A percentile compares a stretch with the other conserved stretches of the same genome.
phyloP scores from a whole-genome alignment of 192 early-diverging fungal species.

The Dimargaris verticillata region DNA sequence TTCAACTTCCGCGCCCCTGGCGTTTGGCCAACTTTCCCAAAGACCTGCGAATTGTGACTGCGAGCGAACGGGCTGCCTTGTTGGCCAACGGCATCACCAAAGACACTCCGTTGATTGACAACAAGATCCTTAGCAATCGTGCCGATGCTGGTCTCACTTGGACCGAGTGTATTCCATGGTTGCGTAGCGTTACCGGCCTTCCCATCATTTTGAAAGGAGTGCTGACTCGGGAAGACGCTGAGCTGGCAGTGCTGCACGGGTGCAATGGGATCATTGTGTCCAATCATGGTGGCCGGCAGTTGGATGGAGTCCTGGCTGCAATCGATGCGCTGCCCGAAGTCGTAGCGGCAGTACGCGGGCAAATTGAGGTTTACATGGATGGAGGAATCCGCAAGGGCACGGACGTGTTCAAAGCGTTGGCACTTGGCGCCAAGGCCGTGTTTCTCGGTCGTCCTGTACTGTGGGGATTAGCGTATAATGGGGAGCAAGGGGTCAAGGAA shows the following conservation, averaged over 20 bases:
- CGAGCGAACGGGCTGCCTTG: constrained; percentile 4
- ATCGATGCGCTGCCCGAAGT: constrained; percentile 86
- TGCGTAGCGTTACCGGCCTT: constrained; percentile 62
- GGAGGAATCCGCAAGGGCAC: constrained; percentile 82
- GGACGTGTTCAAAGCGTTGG: constrained; percentile 92
- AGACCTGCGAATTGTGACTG: constrained; percentile 10
- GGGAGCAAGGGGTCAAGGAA: constrained; percentile 63
- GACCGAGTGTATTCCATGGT: constrained; percentile 73
- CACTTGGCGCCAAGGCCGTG: constrained; percentile 76
- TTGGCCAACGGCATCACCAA: background rate
- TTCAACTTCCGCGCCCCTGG: constrained; percentile 41
- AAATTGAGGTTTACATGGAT: constrained; percentile 80
- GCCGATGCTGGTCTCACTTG: constrained; percentile 67
- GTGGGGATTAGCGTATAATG: constrained; percentile 83
- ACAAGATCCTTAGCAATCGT: constrained; percentile 23
- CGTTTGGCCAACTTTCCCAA: constrained; percentile 45
- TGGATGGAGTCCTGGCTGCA: constrained; percentile 61
- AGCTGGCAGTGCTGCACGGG: constrained; percentile 59
- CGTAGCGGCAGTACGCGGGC: constrained; percentile 45
- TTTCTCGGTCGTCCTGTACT: constrained; percentile 36
- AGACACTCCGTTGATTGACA: background rate
- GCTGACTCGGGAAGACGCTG: constrained; percentile 77
- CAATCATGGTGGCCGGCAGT: constrained; percentile 94
- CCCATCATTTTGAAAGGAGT: constrained; percentile 91
- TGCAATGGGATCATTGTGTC: constrained; percentile 75